A percentile compares a stretch with the other conserved stretches of the same genome.
Evolutionary conservation across 441 rosid species (phyloP).

Genomic region (Erodium moschatum): DNA sequence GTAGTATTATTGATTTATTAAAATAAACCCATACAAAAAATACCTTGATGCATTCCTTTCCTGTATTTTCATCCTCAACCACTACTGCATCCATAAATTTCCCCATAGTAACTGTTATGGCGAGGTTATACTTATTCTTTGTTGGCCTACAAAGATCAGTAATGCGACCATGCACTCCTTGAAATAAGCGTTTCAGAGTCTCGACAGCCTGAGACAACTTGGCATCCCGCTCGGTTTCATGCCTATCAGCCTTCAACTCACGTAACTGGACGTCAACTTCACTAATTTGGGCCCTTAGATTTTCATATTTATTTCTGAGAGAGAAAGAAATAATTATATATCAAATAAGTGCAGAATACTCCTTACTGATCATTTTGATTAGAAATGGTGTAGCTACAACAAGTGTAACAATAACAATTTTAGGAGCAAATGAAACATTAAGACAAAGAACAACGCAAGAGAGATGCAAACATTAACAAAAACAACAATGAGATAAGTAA

Average conservation of each 20-base stretch:
- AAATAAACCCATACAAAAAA: slow-evolving; percentile 10
- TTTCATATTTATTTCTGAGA: slow-evolving; percentile 57
- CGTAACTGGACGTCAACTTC: slow-evolving; percentile 83
- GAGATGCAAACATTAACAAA: slow-evolving; percentile 6
- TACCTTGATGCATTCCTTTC: slow-evolving; percentile 99
- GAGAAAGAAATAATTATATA: neutral
- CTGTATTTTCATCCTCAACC: slow-evolving; percentile 91
- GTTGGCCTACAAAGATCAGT: slow-evolving; percentile 95
- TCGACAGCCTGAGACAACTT: slow-evolving; percentile 86
- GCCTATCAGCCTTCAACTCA: slow-evolving; percentile 85
- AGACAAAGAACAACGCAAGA: neutral
- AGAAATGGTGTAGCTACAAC: neutral
- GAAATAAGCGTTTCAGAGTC: slow-evolving; percentile 79
- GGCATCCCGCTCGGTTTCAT: slow-evolving; percentile 92
- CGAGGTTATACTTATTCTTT: slow-evolving; percentile 86
- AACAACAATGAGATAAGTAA: slow-evolving; percentile 9
- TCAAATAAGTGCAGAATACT: neutral
- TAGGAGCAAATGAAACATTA: slow-evolving; percentile 4
- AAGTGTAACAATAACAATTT: neutral
- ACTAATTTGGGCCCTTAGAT: slow-evolving; percentile 63
- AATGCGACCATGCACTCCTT: slow-evolving; percentile 97
- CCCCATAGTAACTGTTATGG: slow-evolving; percentile 98
- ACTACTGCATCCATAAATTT: slow-evolving; percentile 98
- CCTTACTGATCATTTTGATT: neutral
- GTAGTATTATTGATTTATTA: neutral